Percentiles rank a stretch among this genome's conserved stretches.
Conservation (phyloP, 495 filamentous ascomycete genomes). For the Polyplosphaeria fusca region DNA sequence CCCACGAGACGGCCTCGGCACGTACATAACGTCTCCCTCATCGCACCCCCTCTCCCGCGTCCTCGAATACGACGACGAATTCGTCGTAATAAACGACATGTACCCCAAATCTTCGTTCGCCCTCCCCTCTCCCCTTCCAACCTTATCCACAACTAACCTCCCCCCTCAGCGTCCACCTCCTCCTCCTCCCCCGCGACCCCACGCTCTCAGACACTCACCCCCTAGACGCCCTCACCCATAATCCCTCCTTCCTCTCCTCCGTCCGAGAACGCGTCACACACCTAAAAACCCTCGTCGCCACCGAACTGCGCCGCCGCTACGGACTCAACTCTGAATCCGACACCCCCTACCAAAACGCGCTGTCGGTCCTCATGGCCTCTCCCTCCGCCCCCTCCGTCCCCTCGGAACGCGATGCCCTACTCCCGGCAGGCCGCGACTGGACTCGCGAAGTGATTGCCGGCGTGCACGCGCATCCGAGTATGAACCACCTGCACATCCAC, state of each 20-base stretch:
- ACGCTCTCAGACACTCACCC: conserved; percentile 64
- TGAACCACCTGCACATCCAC: conserved; percentile 92
- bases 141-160: not conserved
- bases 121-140: not conserved
- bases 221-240: conserved; percentile 66
- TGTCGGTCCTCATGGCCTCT: conserved; percentile 39
- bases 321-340: conserved; percentile 63
- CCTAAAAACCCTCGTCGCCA: conserved; percentile 62
- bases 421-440: conserved; percentile 74
- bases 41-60: conserved; percentile 60
- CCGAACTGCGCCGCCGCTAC: conserved; percentile 70
- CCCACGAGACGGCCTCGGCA: conserved; percentile 63
- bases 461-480: conserved; percentile 81
- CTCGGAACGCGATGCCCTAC: conserved; percentile 2
- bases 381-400: conserved; percentile 38
- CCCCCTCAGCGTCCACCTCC: conserved; percentile 62
- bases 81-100: conserved; percentile 76
- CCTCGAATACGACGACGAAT: conserved; percentile 65
- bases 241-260: conserved; percentile 64
- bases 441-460: conserved; percentile 70
- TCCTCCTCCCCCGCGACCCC: conserved; percentile 75
- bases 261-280: conserved; percentile 59
- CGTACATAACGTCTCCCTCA: conserved; percentile 67
- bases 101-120: conserved; percentile 62
- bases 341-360: conserved; percentile 45